Evolutionary conservation across 768 basidiomycete species (phyloP).

Genomic region (Macrolepiota albuminosa): DNA sequence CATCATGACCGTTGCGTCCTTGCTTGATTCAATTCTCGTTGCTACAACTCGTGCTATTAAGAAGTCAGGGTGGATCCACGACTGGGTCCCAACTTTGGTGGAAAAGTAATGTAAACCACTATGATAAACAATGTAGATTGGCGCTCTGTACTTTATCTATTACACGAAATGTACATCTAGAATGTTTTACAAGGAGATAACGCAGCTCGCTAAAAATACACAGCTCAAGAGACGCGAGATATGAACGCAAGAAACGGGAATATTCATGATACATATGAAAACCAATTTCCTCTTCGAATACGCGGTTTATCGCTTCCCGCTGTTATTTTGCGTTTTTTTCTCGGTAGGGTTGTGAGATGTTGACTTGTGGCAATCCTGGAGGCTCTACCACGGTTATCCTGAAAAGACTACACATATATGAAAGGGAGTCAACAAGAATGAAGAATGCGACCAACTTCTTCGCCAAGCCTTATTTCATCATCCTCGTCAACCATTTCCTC

Average conservation of each 20-base stretch:
- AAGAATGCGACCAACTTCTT: slow-evolving; percentile 36
- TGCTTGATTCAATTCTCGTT: slow-evolving; percentile 82
- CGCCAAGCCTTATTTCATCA: slow-evolving; percentile 53
- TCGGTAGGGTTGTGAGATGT: slow-evolving; percentile 19
- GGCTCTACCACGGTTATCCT: slow-evolving; percentile 17
- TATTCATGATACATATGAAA: not conserved
- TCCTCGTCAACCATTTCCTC: no score
- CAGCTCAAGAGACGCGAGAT: not conserved
- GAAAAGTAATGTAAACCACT: slow-evolving; percentile 40
- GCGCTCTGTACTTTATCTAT: no score
- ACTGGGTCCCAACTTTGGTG: slow-evolving; percentile 25
- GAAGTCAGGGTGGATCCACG: slow-evolving; percentile 39
- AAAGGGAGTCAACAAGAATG: not conserved
- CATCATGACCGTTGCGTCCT: no score
- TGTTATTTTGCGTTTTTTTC: slow-evolving; percentile 30
- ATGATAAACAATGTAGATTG: no score
- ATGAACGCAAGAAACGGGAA: not conserved
- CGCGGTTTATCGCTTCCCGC: slow-evolving; percentile 6
- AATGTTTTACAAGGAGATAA: no score
- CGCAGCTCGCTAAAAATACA: no score
- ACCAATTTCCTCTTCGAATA: slow-evolving; percentile 8
- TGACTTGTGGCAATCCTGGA: slow-evolving; percentile 9
- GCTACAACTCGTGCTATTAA: slow-evolving; percentile 74
- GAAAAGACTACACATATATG: no score
- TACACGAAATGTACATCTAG: no score